Percentiles rank a stretch among this genome's conserved stretches.
Conservation (phyloP, 2,329 filamentous ascomycete genomes). For the Penicillium rolfsii region DNA sequence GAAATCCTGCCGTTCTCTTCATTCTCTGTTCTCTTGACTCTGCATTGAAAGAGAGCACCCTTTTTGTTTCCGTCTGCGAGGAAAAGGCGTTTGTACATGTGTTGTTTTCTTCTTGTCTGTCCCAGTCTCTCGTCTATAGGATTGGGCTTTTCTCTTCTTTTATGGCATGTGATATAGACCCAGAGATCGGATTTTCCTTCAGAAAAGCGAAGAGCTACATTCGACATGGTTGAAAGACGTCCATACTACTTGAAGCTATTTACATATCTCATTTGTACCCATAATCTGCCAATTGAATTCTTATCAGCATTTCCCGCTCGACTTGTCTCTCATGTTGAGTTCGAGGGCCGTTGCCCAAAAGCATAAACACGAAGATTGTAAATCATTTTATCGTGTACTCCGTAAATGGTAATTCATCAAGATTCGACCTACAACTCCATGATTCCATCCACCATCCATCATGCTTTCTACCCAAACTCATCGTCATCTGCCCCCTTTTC, state of each 20-base stretch:
- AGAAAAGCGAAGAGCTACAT: background rate
- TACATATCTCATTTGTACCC: too few relatives aligned
- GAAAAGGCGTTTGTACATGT: slow-evolving; percentile 33
- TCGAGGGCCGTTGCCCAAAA: too few relatives aligned
- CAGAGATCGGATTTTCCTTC: slow-evolving; percentile 6
- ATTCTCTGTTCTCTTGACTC: slow-evolving; percentile 15
- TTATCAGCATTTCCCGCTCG: too few relatives aligned
- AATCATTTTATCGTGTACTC: background rate
- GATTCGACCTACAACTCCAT: background rate
- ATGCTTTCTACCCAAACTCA: background rate
- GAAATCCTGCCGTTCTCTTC: slow-evolving; percentile 20
- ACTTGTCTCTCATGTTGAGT: too few relatives aligned
- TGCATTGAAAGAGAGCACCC: slow-evolving; percentile 23
- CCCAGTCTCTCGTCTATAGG: slow-evolving; percentile 16
- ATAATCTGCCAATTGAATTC: too few relatives aligned
- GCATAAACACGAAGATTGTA: background rate
- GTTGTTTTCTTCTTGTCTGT: background rate
- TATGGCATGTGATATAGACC: slow-evolving; percentile 13
- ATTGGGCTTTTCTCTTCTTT: slow-evolving; percentile 8
- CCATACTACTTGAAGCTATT: background rate
- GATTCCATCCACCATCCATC: background rate
- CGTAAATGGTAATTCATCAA: background rate
- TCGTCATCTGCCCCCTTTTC: background rate
- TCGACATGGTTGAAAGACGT: background rate
- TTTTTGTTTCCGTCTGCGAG: slow-evolving; percentile 13